A percentile compares a stretch with the other conserved stretches of the same genome.
phyloP scores from a whole-genome alignment of 352 stramenopile species.

The Phytophthora sp. region DNA sequence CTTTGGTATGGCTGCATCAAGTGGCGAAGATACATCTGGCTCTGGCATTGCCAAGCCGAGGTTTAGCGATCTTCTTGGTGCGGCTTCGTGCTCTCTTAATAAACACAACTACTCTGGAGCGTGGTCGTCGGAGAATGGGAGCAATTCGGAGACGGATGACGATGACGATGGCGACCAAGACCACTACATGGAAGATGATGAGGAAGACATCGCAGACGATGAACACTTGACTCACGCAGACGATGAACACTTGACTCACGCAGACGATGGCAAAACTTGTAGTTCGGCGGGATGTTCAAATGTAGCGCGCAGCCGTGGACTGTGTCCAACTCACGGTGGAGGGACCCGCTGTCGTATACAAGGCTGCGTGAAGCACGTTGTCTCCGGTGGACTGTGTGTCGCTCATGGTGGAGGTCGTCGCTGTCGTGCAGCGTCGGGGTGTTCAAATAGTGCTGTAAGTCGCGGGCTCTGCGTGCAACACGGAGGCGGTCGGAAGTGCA shows the following conservation, averaged over 20 bases:
- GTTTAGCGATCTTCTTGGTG: slow-evolving; percentile 33
- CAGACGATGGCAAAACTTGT: slow-evolving; percentile 6
- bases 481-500: slow-evolving; percentile 78
- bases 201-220: slow-evolving; percentile 25
- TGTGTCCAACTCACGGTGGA: slow-evolving; percentile 63
- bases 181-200: slow-evolving; percentile 13
- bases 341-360: slow-evolving; percentile 57
- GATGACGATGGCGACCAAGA: slow-evolving; percentile 24
- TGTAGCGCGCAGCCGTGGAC: slow-evolving; percentile 56
- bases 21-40: neutral
- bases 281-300: slow-evolving; percentile 39
- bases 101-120: slow-evolving; percentile 2
- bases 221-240: neutral
- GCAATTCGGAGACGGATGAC: slow-evolving; percentile 35
- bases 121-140: slow-evolving; percentile 18
- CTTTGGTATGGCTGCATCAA: neutral
- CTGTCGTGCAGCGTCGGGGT: slow-evolving; percentile 45
- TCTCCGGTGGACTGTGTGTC: slow-evolving; percentile 68
- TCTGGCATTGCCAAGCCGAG: too few species aligned
- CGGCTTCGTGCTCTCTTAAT: slow-evolving; percentile 18
- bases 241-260: slow-evolving; percentile 2
- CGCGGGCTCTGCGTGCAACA: slow-evolving; percentile 72
- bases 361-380: slow-evolving; percentile 72
- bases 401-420: slow-evolving; percentile 65
- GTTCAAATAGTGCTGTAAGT: slow-evolving; percentile 57